Conservation (phyloP, 1,284 basidiomycete genomes). For the Neonothopanus nambi region DNA sequence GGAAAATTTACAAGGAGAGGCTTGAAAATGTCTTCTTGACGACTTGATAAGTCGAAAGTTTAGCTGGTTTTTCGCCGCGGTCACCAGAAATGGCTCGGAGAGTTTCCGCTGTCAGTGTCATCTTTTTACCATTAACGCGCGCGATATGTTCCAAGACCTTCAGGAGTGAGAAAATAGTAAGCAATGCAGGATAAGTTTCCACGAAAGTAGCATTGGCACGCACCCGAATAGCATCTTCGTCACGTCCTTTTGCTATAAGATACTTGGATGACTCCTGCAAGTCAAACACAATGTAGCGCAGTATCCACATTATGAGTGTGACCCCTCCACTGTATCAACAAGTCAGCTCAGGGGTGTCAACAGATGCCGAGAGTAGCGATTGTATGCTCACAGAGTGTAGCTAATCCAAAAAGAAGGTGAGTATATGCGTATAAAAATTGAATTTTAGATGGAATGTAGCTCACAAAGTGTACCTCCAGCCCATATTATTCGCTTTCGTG, state of each 20-base stretch:
- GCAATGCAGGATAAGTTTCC: not conserved
- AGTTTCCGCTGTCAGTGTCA: constrained; percentile 46
- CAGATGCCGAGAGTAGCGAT: constrained; percentile 4
- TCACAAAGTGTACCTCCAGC: constrained; percentile 65
- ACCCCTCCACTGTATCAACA: constrained; percentile 38
- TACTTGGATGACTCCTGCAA: constrained; percentile 66
- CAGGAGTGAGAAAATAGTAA: not conserved
- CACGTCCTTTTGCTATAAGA: constrained; percentile 54
- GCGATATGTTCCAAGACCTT: constrained; percentile 52
- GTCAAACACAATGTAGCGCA: constrained; percentile 46
- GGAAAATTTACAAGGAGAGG: constrained; percentile 36
- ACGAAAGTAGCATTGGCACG: not conserved
- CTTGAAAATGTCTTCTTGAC: constrained; percentile 41
- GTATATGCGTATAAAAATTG: not conserved
- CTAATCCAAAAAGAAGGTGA: constrained; percentile 23
- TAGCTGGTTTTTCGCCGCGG: constrained; percentile 14
- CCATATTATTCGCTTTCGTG: constrained; percentile 48
- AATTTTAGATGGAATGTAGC: constrained; percentile 16
- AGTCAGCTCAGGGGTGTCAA: not conserved
- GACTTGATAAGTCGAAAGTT: constrained; percentile 28
- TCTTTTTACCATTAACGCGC: constrained; percentile 47
- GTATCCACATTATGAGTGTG: constrained; percentile 46
- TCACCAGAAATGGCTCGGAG: constrained; percentile 35
- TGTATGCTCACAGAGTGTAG: constrained; percentile 36
- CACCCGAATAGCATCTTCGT: constrained; percentile 55